phyloP scores from a whole-genome alignment of 768 basidiomycete genomes.

The Boletellus emodensis region DNA sequence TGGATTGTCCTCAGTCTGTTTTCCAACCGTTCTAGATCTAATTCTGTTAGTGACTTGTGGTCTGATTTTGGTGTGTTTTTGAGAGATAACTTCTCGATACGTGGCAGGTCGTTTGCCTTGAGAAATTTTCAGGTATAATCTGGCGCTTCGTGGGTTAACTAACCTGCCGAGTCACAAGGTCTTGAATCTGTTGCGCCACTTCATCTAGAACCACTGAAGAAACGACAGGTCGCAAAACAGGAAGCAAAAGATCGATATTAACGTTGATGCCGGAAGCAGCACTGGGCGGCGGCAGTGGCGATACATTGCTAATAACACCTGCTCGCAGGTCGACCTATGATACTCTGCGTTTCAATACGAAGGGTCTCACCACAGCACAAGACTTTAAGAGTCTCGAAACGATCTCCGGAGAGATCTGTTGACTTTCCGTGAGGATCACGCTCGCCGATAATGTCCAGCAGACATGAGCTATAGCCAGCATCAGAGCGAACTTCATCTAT shows the following conservation, averaged over 20 bases:
- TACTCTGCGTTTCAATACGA: neutral
- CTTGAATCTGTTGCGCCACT: conserved; percentile 45
- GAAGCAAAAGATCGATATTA: conserved; percentile 68
- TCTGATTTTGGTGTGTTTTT: conserved; percentile 72
- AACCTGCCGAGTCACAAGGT: conserved; percentile 52
- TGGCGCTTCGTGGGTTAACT: conserved; percentile 5
- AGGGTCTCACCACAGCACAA: conserved; percentile 60
- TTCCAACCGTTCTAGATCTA: conserved; percentile 73
- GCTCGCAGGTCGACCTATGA: neutral
- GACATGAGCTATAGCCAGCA: conserved; percentile 57
- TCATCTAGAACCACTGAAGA: conserved; percentile 54
- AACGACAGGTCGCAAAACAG: conserved; percentile 64
- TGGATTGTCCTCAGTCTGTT: conserved; percentile 66
- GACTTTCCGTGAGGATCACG: conserved; percentile 34
- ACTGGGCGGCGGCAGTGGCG: conserved; percentile 69
- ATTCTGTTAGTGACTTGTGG: conserved; percentile 64
- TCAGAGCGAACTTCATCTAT: conserved; percentile 61
- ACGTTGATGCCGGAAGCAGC: conserved; percentile 59
- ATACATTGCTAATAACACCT: conserved; percentile 77
- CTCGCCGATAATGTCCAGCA: conserved; percentile 56
- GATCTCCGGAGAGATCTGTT: conserved; percentile 46
- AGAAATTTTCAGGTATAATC: conserved; percentile 1
- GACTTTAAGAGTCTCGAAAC: conserved; percentile 52
- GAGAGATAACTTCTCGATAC: conserved; percentile 54
- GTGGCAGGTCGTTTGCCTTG: conserved; percentile 45